phyloP scores from a whole-genome alignment of 164 flowering plant species.

The Liquidambar formosana region DNA sequence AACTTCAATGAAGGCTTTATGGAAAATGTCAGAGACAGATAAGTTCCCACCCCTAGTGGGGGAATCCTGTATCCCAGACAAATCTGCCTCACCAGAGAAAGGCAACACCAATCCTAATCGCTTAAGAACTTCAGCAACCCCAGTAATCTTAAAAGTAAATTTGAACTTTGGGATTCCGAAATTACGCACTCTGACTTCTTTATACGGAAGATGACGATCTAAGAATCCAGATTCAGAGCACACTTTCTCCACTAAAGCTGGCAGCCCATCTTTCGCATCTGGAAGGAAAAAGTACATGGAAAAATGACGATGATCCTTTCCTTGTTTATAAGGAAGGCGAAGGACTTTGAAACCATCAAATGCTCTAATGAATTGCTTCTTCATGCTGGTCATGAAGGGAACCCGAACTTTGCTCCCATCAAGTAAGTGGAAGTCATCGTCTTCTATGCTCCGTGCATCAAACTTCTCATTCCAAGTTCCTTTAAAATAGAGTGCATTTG shows the following conservation, averaged over 20 bases:
- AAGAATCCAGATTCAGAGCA: constrained; percentile 21
- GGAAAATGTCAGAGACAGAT: constrained; percentile 27
- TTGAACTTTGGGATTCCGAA: constrained; percentile 38
- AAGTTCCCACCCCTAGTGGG: constrained; percentile 1
- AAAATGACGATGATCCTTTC: constrained; percentile 22
- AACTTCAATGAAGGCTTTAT: constrained; percentile 32
- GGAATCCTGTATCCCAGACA: constrained; percentile 31
- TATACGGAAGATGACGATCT: constrained; percentile 8
- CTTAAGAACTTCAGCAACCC: constrained; percentile 29
- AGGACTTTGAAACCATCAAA: constrained; percentile 32
- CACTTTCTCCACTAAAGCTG: constrained; percentile 11
- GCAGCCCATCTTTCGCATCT: constrained; percentile 28
- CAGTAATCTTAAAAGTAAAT: constrained; percentile 26
- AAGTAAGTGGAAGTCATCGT: constrained; percentile 27
- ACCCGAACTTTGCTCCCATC: constrained; percentile 20
- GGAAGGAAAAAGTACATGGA: constrained; percentile 42
- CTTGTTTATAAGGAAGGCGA: constrained; percentile 27
- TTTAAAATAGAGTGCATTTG: constrained; percentile 45
- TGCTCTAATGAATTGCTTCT: constrained; percentile 7
- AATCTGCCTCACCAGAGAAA: constrained; percentile 13
- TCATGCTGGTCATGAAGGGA: constrained; percentile 31
- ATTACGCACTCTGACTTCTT: constrained; percentile 8
- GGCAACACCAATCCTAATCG: constrained; percentile 28
- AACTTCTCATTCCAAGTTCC: constrained; percentile 30
- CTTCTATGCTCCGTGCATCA: constrained; percentile 19